These are phyloP conservation scores for Dryas drummondii DNA, from an alignment of 306 rosid genomes.

Conservation along the genomic window DNA sequence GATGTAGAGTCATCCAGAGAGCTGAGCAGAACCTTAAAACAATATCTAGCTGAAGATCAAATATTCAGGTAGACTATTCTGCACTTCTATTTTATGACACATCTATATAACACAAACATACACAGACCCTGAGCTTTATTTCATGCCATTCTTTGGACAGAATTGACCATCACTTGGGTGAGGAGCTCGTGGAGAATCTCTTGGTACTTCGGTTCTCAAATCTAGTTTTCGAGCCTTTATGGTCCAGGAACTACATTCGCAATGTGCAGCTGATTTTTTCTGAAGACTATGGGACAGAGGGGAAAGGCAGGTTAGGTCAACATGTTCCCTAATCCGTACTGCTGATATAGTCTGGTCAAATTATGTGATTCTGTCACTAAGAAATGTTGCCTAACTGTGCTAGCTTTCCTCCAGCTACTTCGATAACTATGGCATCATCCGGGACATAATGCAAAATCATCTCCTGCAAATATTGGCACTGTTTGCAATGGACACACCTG, in stretches of 20 bases:
- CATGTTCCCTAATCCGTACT: background rate
- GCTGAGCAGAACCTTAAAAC: conserved; percentile 73
- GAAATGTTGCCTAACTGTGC: conserved; percentile 7
- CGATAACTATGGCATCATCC: conserved; percentile 84
- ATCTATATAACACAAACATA: background rate
- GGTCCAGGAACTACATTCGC: conserved; percentile 89
- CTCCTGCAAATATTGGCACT: conserved; percentile 91
- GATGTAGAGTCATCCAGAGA: conserved; percentile 80
- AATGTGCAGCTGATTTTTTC: conserved; percentile 95
- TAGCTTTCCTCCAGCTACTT: conserved; percentile 56
- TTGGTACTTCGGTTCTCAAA: conserved; percentile 97
- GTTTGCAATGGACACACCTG: conserved; percentile 99
- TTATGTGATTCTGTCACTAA: background rate
- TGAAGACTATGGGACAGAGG: conserved; percentile 97
- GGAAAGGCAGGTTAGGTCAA: conserved; percentile 83
- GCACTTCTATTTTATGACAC: background rate
- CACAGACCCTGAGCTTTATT: no score
- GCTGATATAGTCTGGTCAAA: background rate
- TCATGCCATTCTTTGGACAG: conserved; percentile 32
- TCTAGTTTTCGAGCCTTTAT: conserved; percentile 90
- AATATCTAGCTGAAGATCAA: conserved; percentile 83
- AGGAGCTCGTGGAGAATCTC: conserved; percentile 97
- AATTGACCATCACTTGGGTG: conserved; percentile 98
- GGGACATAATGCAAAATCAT: conserved; percentile 97
- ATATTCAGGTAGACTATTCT: conserved; percentile 68